These are phyloP conservation scores for Cladochytrium replicatum DNA, from an alignment of 192 early-diverging fungal genomes.

Conservation along the genomic window DNA sequence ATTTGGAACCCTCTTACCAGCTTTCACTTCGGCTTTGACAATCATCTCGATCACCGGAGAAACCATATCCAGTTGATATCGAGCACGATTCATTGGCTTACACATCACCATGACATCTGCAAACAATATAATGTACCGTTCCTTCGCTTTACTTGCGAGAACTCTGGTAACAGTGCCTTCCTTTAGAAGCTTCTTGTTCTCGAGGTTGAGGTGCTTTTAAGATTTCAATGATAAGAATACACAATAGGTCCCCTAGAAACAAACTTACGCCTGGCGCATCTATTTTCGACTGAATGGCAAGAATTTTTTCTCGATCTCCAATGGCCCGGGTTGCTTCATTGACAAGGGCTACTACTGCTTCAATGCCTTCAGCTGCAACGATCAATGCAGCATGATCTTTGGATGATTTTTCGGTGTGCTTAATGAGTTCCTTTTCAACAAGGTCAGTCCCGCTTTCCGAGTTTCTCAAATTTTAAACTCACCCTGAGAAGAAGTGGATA, in stretches of 20 bases:
- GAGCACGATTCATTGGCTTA: constrained; percentile 20
- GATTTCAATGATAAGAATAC: constrained; percentile 3
- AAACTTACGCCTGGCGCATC: constrained; percentile 26
- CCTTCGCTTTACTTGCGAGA: constrained; percentile 28
- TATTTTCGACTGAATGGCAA: constrained; percentile 27
- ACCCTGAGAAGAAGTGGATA: constrained; percentile 10
- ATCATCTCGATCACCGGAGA: constrained; percentile 20
- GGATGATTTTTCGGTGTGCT: constrained; percentile 35
- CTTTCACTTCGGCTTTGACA: constrained; percentile 17
- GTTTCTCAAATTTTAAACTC: background rate
- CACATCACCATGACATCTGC: constrained; percentile 37
- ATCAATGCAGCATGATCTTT: constrained; percentile 33
- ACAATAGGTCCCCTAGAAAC: background rate
- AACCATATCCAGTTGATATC: constrained; percentile 28
- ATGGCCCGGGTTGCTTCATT: constrained; percentile 44
- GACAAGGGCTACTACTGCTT: constrained; percentile 38
- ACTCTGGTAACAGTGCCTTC: constrained; percentile 29
- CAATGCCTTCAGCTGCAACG: constrained; percentile 39
- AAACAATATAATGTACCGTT: constrained; percentile 38
- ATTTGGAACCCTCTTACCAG: constrained; percentile 9
- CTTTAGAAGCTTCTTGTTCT: constrained; percentile 33
- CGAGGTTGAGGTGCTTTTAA: constrained; percentile 27
- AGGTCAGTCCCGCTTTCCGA: background rate
- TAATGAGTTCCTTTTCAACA: constrained; percentile 41
- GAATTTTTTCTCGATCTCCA: constrained; percentile 35